These are phyloP conservation scores for Aciculosporium take DNA, from an alignment of 2,329 filamentous ascomycete species.

Conservation along the genomic window DNA sequence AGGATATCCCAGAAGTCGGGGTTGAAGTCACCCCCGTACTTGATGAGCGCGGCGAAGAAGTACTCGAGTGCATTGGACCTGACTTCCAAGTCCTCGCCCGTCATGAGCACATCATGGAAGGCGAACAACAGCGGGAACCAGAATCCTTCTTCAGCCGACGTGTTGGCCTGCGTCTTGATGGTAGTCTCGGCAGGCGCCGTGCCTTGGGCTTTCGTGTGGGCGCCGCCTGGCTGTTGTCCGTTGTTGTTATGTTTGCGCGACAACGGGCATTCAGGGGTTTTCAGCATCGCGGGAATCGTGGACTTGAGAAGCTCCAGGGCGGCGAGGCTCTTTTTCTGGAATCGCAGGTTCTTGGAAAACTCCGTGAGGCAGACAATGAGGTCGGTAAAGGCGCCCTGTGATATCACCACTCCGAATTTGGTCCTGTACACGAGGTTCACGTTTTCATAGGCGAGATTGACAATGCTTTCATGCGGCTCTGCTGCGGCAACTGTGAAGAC, in stretches of 20 bases:
- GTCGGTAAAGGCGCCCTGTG: conserved; percentile 92
- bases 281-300: conserved; percentile 86
- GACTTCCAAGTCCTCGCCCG: conserved; percentile 93
- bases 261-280: conserved; percentile 86
- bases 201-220: conserved; percentile 28
- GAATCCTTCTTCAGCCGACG: conserved; percentile 89
- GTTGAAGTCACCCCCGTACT: conserved; percentile 82
- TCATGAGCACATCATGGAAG: conserved; percentile 98
- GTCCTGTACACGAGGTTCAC: conserved; percentile 92
- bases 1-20: conserved; percentile 96
- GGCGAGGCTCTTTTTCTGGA: conserved; percentile 95
- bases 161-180: conserved; percentile 50
- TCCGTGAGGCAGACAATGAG: conserved; percentile 92
- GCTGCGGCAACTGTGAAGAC: conserved; percentile 92
- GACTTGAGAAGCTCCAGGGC: conserved; percentile 92
- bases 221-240: conserved; percentile 10
- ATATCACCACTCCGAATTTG: conserved; percentile 88
- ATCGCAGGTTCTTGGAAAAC: conserved; percentile 96
- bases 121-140: conserved; percentile 98
- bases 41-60: conserved; percentile 85
- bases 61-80: conserved; percentile 84
- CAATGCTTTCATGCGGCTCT: conserved; percentile 88
- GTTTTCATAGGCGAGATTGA: conserved; percentile 93
- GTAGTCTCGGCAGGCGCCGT: conserved; percentile 29
- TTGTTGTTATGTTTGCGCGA: conserved; percentile 42